phyloP scores from a whole-genome alignment of 768 basidiomycete genomes.

The Calocybe gangraenosa region DNA sequence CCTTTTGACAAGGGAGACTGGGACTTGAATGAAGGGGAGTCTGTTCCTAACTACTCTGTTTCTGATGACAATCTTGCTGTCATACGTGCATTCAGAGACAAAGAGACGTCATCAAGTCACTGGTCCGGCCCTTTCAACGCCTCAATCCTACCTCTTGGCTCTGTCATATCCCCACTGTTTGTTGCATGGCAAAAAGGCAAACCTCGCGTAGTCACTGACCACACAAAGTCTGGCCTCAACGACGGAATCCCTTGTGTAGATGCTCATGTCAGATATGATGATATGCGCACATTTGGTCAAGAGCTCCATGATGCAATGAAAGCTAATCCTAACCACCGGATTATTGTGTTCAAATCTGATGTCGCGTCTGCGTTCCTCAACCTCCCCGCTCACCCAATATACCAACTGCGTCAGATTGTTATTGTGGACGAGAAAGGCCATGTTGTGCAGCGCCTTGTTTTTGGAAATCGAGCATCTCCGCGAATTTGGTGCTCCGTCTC shows the following conservation, averaged over 20 bases:
- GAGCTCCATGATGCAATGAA: constrained; percentile 7
- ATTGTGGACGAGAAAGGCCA: constrained; percentile 19
- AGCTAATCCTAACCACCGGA: background rate
- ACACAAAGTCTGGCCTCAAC: constrained; percentile 19
- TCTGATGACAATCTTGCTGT: no score
- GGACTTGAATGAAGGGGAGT: no score
- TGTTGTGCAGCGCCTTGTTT: constrained; percentile 25
- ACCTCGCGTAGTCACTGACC: constrained; percentile 18
- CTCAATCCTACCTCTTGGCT: constrained; percentile 1
- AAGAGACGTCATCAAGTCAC: no score
- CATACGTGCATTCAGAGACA: no score
- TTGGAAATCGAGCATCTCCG: constrained; percentile 23
- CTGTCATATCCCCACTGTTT: constrained; percentile 17
- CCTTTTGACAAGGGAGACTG: no score
- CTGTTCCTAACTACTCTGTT: no score
- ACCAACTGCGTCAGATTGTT: constrained; percentile 28
- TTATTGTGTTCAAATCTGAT: no score
- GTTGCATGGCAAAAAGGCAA: constrained; percentile 18
- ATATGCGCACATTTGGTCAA: no score
- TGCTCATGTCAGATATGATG: no score
- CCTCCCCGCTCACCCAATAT: no score
- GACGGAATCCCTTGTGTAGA: constrained; percentile 16
- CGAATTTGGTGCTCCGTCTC: no score
- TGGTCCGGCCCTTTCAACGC: background rate
- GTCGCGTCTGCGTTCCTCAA: no score